Conservation (phyloP, 2,329 filamentous ascomycete genomes). For the Penicillium verrucosum region DNA sequence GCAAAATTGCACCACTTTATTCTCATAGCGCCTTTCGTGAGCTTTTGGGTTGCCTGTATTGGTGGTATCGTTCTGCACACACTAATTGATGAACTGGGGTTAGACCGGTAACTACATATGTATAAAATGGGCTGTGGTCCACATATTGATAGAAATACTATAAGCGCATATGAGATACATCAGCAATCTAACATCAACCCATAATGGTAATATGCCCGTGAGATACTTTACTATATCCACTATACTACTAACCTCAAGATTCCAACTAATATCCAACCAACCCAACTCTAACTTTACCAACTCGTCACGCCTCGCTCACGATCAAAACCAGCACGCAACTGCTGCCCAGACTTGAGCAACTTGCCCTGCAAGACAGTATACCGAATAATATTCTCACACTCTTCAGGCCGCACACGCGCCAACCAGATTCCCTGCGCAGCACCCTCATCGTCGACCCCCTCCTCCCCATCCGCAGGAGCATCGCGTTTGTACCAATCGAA, state of each 20-base stretch:
- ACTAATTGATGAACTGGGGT: background rate
- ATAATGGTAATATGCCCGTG: background rate
- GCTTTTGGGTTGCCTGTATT: background rate
- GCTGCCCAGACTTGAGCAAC: conserved; percentile 80
- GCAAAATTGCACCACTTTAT: background rate
- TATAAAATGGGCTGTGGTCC: background rate
- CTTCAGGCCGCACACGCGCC: conserved; percentile 76
- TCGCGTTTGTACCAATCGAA: conserved; percentile 36
- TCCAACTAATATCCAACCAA: background rate
- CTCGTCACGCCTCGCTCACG: conserved; percentile 74
- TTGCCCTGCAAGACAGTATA: conserved; percentile 92
- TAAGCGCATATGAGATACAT: background rate
- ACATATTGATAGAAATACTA: background rate
- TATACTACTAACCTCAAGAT: background rate
- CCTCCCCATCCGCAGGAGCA: conserved; percentile 18
- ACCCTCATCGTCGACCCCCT: conserved; percentile 48
- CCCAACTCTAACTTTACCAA: conserved; percentile 58
- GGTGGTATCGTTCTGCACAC: background rate
- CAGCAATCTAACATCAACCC: background rate
- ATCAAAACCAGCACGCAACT: conserved; percentile 90
- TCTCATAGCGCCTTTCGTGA: background rate
- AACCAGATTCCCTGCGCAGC: conserved; percentile 92
- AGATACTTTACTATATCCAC: background rate
- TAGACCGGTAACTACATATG: background rate
- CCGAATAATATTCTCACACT: conserved; percentile 86